Base-by-base conservation (phyloP, 768 basidiomycete species). In the Chalciporus piperatus region DNA sequence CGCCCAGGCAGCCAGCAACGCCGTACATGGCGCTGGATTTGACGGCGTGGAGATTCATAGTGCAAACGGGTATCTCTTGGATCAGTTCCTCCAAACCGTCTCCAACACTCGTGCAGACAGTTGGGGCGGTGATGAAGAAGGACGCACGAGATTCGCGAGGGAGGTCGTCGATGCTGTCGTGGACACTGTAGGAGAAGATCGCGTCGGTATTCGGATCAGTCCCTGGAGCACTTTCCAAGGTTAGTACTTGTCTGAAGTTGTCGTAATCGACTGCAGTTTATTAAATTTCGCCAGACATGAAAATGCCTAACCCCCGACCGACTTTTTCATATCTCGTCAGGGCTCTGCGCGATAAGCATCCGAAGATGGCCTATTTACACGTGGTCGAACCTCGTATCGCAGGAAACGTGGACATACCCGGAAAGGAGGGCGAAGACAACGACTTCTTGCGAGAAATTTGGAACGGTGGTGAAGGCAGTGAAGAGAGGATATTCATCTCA, bases 51-150 rank as follows among this genome's bases (percentile, higher is more conserved):
- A 75, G 66, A 54, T 78, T 42, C 75, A 73, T 52, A 57, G 61
- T 49, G 73, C 71, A 50, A 74, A 76, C 52, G 72, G 74, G 0
- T 79, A 78, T 52, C 62, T 84, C 11, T 48, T 76, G 14, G 81
- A 87, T 59, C 83, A 87, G 61, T 87, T 88, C 72, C 52, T 83
- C 10, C 81, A 85, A 58, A 71, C 77, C 23, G 61, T 72, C n/a
- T 71, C 71, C 32, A 87, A 88, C 65, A 59, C 74, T 5, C 75
- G 85, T 14, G 80, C 76, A 7, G 86, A 89, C 61, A 69, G 75
- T 41, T 91, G 85, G 63, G 88, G 88, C 0, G 88, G 89, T 2
- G 77, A 76, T 41, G 67, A 87, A 25, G 79, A 84, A 62, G 79
- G 78, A 50, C 72, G 89, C 6, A 70, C 74, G 1, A 72, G 79